A percentile compares a stretch with the other conserved stretches of the same genome.
phyloP scores from a whole-genome alignment of 371 early-diverging fungal genomes.

The Rhizopus microsporus region DNA sequence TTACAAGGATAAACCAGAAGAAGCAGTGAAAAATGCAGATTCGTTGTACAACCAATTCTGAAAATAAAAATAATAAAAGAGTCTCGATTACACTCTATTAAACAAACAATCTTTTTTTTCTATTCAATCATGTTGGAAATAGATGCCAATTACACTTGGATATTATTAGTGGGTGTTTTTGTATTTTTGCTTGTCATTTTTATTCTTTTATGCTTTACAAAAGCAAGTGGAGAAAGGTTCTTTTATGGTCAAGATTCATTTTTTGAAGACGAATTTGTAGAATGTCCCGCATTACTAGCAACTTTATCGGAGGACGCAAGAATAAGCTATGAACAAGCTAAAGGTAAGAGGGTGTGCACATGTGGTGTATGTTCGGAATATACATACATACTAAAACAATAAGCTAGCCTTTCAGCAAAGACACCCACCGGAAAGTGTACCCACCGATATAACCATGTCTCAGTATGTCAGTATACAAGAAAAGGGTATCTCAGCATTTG shows the following conservation, averaged over 20 bases:
- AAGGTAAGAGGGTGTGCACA: conserved; percentile 25
- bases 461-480: conserved; percentile 75
- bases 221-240: conserved; percentile 20
- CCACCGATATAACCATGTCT: conserved; percentile 69
- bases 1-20: conserved; percentile 74
- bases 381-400: not conserved
- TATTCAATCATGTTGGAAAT: not conserved
- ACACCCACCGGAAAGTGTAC: conserved; percentile 64
- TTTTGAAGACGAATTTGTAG: conserved; percentile 34
- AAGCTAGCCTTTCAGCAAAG: conserved; percentile 48
- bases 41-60: conserved; percentile 33
- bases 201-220: conserved; percentile 47
- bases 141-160: conserved; percentile 39
- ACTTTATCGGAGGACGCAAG: conserved; percentile 48
- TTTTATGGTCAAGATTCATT: conserved; percentile 25
- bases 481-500: conserved; percentile 85
- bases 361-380: not conserved
- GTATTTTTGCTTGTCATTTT: conserved; percentile 47
- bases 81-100: no score
- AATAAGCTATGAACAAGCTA: conserved; percentile 52
- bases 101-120: conserved; percentile 19
- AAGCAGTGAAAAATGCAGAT: conserved; percentile 61
- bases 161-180: conserved; percentile 48
- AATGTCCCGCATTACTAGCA: conserved; percentile 43
- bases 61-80: conserved; percentile 1